These are phyloP conservation scores for Exserohilum turcica DNA, from an alignment of 2,329 filamentous ascomycete genomes.

Conservation along the genomic window DNA sequence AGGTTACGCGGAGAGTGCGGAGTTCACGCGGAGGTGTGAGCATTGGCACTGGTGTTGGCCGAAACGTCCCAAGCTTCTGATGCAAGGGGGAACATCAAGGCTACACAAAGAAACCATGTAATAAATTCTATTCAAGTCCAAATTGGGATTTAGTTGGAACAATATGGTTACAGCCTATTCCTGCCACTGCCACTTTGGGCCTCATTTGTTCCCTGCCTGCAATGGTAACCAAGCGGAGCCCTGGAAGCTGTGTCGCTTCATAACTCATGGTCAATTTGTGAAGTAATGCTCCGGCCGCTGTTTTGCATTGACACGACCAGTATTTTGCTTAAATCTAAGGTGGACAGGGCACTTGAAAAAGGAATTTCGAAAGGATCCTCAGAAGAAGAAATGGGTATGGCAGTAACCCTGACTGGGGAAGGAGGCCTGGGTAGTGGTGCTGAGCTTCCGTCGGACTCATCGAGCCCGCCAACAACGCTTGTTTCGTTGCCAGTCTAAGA, in stretches of 20 bases:
- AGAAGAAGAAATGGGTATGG: neutral
- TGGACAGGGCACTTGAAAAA: neutral
- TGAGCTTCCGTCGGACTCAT: neutral
- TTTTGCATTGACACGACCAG: constrained; percentile 1
- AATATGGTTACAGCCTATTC: neutral
- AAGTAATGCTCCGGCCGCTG: neutral
- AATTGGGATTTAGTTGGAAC: constrained; percentile 18
- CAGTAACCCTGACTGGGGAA: neutral
- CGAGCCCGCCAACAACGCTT: neutral
- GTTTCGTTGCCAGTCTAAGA: constrained; percentile 24
- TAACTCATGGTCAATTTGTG: neutral
- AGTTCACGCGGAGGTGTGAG: constrained; percentile 36
- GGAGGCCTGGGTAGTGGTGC: neutral
- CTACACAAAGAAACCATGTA: constrained; percentile 31
- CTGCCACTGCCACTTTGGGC: neutral
- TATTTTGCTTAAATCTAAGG: constrained; percentile 1
- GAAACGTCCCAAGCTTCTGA: constrained; percentile 39
- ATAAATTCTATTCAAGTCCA: constrained; percentile 35
- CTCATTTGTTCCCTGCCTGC: neutral
- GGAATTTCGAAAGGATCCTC: neutral
- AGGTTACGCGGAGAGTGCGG: constrained; percentile 23
- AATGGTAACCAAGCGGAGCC: neutral
- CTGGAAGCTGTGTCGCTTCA: neutral
- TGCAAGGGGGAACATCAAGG: constrained; percentile 22
- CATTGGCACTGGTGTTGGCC: constrained; percentile 29